A percentile compares a stretch with the other conserved stretches of the same genome.
Conservation (phyloP, 2,329 filamentous ascomycete species). For the Pseudogymnoascus sp. region DNA sequence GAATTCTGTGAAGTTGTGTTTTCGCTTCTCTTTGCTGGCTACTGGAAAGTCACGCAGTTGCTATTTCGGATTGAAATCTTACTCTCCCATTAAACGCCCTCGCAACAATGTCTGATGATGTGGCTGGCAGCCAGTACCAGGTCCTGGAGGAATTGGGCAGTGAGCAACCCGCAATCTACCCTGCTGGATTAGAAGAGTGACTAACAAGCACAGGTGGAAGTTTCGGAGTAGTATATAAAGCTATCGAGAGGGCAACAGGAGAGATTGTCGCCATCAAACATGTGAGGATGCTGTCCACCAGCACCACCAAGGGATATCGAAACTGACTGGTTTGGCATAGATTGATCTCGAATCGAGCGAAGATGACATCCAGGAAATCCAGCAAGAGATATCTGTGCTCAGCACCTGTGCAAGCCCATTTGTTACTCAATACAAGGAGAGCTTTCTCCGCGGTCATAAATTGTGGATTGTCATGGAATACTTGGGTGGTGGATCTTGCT, state of each 20-base stretch:
- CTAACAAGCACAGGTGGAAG: slow-evolving; percentile 61
- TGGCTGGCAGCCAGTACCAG: slow-evolving; percentile 78
- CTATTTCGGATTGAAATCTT: slow-evolving; percentile 5
- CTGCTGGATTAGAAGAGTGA: background rate
- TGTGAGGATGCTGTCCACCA: slow-evolving; percentile 51
- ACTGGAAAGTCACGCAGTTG: slow-evolving; percentile 7
- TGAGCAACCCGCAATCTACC: slow-evolving; percentile 41
- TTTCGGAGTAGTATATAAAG: slow-evolving; percentile 96
- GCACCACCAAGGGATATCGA: slow-evolving; percentile 13
- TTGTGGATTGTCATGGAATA: slow-evolving; percentile 99
- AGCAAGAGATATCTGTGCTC: slow-evolving; percentile 91
- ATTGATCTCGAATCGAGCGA: slow-evolving; percentile 98
- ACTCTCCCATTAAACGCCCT: background rate
- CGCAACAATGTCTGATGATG: slow-evolving; percentile 47
- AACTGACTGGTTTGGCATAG: slow-evolving; percentile 39
- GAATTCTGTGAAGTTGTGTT: background rate
- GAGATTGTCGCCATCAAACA: slow-evolving; percentile 96
- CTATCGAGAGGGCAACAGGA: slow-evolving; percentile 81
- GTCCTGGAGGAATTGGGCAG: slow-evolving; percentile 94
- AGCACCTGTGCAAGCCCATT: slow-evolving; percentile 91
- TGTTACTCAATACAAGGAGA: slow-evolving; percentile 93
- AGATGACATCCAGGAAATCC: slow-evolving; percentile 96
- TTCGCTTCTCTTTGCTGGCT: background rate
- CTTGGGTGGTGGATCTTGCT: slow-evolving; percentile 86
- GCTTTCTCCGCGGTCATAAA: slow-evolving; percentile 92